These are phyloP conservation scores for Thelonectria olida DNA, from an alignment of 2,329 filamentous ascomycete species.

Conservation along the genomic window DNA sequence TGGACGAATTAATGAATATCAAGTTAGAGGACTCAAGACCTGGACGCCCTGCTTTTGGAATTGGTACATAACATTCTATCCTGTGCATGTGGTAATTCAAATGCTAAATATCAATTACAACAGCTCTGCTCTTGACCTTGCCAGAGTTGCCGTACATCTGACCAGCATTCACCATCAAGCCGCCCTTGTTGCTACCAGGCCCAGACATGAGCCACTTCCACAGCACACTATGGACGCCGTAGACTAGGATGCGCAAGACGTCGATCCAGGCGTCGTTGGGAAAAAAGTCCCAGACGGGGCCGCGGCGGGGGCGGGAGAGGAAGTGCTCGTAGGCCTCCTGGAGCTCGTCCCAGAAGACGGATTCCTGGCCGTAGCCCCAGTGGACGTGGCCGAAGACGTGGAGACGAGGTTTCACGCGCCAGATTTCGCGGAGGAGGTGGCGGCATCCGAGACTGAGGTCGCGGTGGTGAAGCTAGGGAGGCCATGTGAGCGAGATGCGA, in stretches of 20 bases:
- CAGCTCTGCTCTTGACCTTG: constrained; percentile 52
- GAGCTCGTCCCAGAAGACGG: constrained; percentile 78
- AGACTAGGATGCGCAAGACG: constrained; percentile 53
- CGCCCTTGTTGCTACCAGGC: constrained; percentile 58
- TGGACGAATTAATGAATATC: background rate
- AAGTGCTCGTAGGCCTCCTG: constrained; percentile 78
- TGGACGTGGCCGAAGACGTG: constrained; percentile 91
- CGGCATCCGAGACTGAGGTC: constrained; percentile 77
- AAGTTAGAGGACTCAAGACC: background rate
- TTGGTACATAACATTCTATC: background rate
- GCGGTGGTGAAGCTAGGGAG: constrained; percentile 68
- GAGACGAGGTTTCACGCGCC: constrained; percentile 76
- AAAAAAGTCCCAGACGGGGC: constrained; percentile 56
- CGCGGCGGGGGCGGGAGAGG: constrained; percentile 53
- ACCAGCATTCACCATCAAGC: constrained; percentile 65
- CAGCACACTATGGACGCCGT: constrained; percentile 57
- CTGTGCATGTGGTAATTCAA: background rate
- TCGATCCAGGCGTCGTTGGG: constrained; percentile 58
- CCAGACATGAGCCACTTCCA: constrained; percentile 68
- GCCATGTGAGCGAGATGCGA: constrained; percentile 13
- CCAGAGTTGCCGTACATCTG: constrained; percentile 65
- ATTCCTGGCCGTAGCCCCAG: constrained; percentile 74
- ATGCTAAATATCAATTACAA: constrained; percentile 47
- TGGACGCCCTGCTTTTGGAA: background rate
- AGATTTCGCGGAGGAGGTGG: constrained; percentile 74